Base-by-base conservation (phyloP, 805 yeast genomes). In the Cyberlindnera mississippiensis region DNA sequence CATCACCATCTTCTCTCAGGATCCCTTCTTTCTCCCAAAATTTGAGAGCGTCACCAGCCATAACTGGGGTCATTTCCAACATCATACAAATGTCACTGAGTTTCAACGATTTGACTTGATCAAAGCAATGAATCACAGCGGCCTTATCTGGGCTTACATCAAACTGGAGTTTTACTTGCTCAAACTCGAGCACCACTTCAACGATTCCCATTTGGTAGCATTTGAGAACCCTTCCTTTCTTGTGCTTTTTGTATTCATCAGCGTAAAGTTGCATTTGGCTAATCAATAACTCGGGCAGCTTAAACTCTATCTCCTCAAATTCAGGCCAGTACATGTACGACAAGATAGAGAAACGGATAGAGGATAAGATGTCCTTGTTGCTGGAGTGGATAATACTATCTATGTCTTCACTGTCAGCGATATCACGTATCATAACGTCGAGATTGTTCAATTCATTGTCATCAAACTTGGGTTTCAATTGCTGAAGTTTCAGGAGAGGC, bases 311-410 rank as follows among this genome's bases (percentile, higher is more conserved):
- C 14, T 50, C 49, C n/a, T 53, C 45, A 7, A 51, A 49, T 19
- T 59, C 56, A 1, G 90, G 87, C 99, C 99, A 91, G 58, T 80
- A 91, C 15, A 85, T 60, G 46, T 83, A 77, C 1, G 96, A 88
- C 10, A 91, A 63, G 15, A 88, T 69, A 3, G 82, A 70, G 0
- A 86, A 76, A 40, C 76, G 77, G 26, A 81, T 65, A 2, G 46
- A 45, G 5, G 51, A 43, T 12, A 61, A 49, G 35, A 55, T 40
- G 20, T 48, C 33, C 16, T 38, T 13, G 39, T 59, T 46, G 30
- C 42, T 19, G 0, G 30, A 24, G 40, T 67, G 72, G 14, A 76
- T 62, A 6, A 54, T 43, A 4, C 45, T 42, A 49, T 80, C 77
- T 8, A 77, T 59, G 3, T 54, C 51, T 40, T 69, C 65, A 51